Percentiles rank a stretch among this genome's conserved stretches.
Conservation (phyloP, 768 basidiomycete species). For the Phaeotremella fagi region DNA sequence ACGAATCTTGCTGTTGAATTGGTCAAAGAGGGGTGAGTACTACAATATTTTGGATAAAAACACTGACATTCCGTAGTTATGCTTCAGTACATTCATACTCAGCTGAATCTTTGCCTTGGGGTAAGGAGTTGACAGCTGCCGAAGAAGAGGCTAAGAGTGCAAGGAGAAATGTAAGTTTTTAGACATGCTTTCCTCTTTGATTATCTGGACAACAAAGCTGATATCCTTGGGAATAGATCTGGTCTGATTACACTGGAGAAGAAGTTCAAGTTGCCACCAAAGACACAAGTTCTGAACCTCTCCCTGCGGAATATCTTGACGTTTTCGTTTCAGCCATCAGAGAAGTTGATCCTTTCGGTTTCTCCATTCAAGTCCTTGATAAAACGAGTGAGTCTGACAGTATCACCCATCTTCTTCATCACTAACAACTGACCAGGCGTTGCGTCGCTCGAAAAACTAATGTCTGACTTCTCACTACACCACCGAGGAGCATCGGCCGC, state of each 20-base stretch:
- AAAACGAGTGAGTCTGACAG: slow-evolving; percentile 63
- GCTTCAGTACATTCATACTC: slow-evolving; percentile 85
- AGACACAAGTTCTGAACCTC: slow-evolving; percentile 48
- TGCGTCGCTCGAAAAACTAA: slow-evolving; percentile 83
- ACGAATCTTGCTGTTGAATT: slow-evolving; percentile 83
- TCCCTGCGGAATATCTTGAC: slow-evolving; percentile 83
- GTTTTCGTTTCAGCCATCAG: slow-evolving; percentile 85
- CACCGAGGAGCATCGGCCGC: slow-evolving; percentile 61
- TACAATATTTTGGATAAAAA: not conserved
- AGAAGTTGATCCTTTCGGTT: slow-evolving; percentile 59
- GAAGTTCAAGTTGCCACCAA: slow-evolving; percentile 53
- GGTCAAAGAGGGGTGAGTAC: slow-evolving; percentile 64
- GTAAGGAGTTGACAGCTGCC: slow-evolving; percentile 71
- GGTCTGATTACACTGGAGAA: slow-evolving; percentile 75
- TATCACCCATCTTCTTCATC: not conserved
- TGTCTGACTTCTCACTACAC: slow-evolving; percentile 86
- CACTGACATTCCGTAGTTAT: slow-evolving; percentile 46
- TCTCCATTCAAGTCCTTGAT: slow-evolving; percentile 90
- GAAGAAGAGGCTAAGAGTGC: slow-evolving; percentile 83
- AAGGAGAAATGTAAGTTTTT: slow-evolving; percentile 66
- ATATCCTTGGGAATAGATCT: slow-evolving; percentile 58
- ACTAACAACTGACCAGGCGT: slow-evolving; percentile 58
- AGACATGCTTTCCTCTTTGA: no score
- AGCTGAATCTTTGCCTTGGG: slow-evolving; percentile 74
- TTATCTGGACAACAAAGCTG: not conserved